Conservation (phyloP, 495 filamentous ascomycete species). For the Aspergillus funiculosus region DNA sequence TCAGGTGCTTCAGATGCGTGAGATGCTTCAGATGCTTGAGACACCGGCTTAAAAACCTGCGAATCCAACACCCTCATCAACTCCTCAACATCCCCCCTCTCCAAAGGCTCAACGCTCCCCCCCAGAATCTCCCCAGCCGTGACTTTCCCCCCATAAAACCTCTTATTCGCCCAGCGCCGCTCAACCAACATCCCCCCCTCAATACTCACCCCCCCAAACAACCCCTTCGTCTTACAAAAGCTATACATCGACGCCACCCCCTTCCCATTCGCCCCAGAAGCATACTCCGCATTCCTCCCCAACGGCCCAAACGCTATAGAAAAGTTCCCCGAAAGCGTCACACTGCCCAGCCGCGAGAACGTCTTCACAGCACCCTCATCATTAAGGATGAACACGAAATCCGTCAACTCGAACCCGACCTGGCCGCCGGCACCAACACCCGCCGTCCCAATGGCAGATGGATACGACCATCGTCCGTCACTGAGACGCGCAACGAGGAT, state of each 20-base stretch:
- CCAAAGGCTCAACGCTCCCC: conserved; percentile 59
- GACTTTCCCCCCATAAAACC: conserved; percentile 73
- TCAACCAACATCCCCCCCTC: conserved; percentile 82
- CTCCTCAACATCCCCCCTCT: conserved; percentile 55
- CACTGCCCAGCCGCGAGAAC: conserved; percentile 76
- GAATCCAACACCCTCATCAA: conserved; percentile 70
- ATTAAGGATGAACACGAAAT: conserved; percentile 96
- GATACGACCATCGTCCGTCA: conserved; percentile 85
- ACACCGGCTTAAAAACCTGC: conserved; percentile 2
- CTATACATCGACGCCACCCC: conserved; percentile 81
- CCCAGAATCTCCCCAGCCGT: conserved; percentile 70
- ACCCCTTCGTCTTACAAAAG: conserved; percentile 89
- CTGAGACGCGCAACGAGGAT: conserved; percentile 83
- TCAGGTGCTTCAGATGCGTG: too few relatives aligned
- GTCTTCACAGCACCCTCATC: conserved; percentile 78
- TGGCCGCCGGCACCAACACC: conserved; percentile 88
- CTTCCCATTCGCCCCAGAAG: conserved; percentile 72
- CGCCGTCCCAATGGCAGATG: conserved; percentile 76
- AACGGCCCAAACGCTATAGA: conserved; percentile 85
- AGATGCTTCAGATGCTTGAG: too few relatives aligned
- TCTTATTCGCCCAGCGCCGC: conserved; percentile 84
- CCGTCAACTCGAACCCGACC: conserved; percentile 88
- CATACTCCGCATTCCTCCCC: conserved; percentile 86
- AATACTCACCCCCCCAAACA: conserved; percentile 85
- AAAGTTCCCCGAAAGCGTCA: conserved; percentile 88